These are phyloP conservation scores for Penicillium sp. DNA, from an alignment of 2,329 filamentous ascomycete species.

Conservation along the genomic window DNA sequence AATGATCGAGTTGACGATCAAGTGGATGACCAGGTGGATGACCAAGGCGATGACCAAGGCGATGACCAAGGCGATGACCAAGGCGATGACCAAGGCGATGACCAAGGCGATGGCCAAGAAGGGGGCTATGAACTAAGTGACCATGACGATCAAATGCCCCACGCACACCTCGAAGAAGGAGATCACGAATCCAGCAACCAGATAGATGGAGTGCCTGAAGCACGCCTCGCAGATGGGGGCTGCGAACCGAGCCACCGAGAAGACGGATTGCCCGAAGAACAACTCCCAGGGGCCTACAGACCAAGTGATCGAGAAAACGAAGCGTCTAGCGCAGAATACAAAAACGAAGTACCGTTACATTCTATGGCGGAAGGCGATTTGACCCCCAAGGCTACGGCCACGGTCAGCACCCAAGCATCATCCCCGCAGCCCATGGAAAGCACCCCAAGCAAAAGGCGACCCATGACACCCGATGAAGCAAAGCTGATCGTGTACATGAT, in stretches of 20 bases:
- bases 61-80: not conserved
- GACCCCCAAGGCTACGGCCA: constrained; percentile 2
- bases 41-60: no score
- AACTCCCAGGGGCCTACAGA: not conserved
- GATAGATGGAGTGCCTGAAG: not conserved
- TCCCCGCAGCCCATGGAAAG: constrained; percentile 1
- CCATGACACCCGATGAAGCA: constrained; percentile 34
- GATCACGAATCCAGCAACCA: not conserved
- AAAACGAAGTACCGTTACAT: constrained; percentile 2
- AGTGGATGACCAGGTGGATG: not conserved
- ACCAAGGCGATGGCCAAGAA: not conserved
- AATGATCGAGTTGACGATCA: not conserved
- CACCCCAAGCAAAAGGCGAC: constrained; percentile 20
- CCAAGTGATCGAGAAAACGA: not conserved
- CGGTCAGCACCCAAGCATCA: not conserved
- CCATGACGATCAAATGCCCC: not conserved
- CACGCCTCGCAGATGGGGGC: not conserved
- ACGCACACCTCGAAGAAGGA: not conserved
- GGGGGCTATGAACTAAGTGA: no score
- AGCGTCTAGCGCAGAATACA: not conserved
- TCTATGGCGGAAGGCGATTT: constrained; percentile 1
- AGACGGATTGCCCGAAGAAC: not conserved
- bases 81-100: not conserved
- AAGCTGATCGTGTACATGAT: constrained; percentile 32
- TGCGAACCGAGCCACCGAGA: not conserved